Base-by-base conservation (phyloP, 768 basidiomycete species). In the Rhodocollybia butyracea region DNA sequence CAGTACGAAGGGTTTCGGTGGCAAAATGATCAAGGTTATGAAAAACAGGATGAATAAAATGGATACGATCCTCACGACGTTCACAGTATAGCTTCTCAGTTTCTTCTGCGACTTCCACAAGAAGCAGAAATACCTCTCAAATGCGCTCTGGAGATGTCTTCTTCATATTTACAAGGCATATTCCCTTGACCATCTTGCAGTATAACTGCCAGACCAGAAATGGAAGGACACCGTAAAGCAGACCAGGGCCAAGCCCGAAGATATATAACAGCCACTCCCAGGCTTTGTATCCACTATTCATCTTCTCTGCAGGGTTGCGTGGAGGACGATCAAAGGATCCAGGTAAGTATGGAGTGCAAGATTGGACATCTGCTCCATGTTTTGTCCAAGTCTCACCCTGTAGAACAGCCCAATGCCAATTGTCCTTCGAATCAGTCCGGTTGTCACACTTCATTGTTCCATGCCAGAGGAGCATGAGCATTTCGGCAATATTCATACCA, bases 241-340 rank as follows among this genome's bases (percentile, higher is more conserved):
- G 40, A 21, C 38, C 57, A 1, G 57, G 62, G 10, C 51, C 52
- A 8, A 63, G 54, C 30, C 50, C 47, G 30, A 24, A 50, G 31
- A 61, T 31, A 26, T 61, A 63, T 21, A 59, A 7, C 15, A 57
- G 24, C 22, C 4, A 61, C 21, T 59, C 62, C 39, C 38, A 56
- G 2, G 60, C 57, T 31, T 64, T 64, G 40, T 61, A 63, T 1
- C 60, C 61, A 46, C 59, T 63, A 59, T 26, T 42, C 3, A 73
- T 60, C 46, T 73, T 73, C 51, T 72, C 65, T 0, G 69, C 66
- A 26, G 61, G 59, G 38, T 72, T 70, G 0, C 68, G 61, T 0
- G 71, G 71, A 6, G 68, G 64, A 13, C 64, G 60, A 42, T 68
- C 70, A 57, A 70, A 71, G 0, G 65, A 71, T 5, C 66, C 61